A percentile compares a stretch with the other conserved stretches of the same genome.
These are phyloP conservation scores for Cyclotella kingstonii DNA, from an alignment of 108 stramenopile species.

Conservation along the genomic window DNA sequence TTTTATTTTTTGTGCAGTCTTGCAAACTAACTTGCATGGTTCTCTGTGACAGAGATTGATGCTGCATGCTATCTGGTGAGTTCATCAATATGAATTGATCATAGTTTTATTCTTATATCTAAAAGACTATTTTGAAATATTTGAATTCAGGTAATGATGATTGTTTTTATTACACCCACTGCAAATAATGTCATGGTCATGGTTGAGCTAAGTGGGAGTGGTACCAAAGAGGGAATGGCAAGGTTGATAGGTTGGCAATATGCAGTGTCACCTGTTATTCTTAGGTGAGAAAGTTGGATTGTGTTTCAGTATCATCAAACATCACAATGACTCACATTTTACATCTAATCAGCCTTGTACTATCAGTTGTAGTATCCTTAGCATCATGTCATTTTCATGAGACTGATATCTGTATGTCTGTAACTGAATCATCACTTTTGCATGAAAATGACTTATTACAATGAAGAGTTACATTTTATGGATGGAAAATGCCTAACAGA, in stretches of 20 bases:
- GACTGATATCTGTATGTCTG: neutral
- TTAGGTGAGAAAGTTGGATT: conserved; percentile 37
- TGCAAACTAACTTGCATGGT: neutral
- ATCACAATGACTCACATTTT: neutral
- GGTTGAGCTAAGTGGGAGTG: conserved; percentile 73
- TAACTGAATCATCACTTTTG: no score
- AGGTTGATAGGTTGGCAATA: conserved; percentile 78
- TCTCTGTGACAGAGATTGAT: conserved; percentile 53
- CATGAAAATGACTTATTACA: no score
- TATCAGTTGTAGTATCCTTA: conserved; percentile 38
- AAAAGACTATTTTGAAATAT: neutral
- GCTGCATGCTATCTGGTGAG: conserved; percentile 63
- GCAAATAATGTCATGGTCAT: conserved; percentile 95
- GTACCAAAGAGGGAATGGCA: conserved; percentile 80
- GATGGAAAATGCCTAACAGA: no score
- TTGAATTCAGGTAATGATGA: no score
- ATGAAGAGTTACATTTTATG: no score
- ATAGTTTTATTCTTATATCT: neutral
- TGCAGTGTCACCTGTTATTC: conserved; percentile 64
- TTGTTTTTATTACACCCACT: conserved; percentile 84
- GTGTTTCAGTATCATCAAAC: neutral
- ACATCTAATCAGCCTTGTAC: conserved; percentile 24
- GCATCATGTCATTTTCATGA: conserved; percentile 46
- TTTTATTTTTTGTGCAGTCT: neutral
- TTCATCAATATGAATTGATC: neutral